Percentiles rank a stretch among this genome's conserved stretches.
Evolutionary conservation across 495 filamentous ascomycete species (phyloP).

Genomic region (Aspergillus ostianus): DNA sequence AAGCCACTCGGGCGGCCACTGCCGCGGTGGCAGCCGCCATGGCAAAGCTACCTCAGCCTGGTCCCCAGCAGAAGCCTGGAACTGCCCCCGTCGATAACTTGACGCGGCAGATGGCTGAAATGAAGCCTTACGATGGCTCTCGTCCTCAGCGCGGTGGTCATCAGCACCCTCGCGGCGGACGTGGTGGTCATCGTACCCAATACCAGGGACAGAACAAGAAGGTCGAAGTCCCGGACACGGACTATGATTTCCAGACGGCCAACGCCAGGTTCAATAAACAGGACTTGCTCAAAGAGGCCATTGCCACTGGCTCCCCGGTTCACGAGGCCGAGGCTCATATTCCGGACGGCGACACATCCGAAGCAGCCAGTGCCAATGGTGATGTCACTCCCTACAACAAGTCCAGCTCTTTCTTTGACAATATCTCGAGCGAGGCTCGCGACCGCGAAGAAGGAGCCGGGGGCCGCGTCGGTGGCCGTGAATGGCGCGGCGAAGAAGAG

Average conservation of each 20-base stretch:
- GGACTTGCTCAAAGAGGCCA: slow-evolving; percentile 87
- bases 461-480: slow-evolving; percentile 72
- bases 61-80: slow-evolving; percentile 43
- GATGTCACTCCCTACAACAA: slow-evolving; percentile 69
- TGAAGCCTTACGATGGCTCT: slow-evolving; percentile 64
- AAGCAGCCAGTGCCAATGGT: slow-evolving; percentile 36
- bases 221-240: slow-evolving; percentile 81
- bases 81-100: slow-evolving; percentile 69
- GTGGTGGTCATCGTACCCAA: slow-evolving; percentile 55
- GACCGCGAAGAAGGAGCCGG: slow-evolving; percentile 76
- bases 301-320: slow-evolving; percentile 71
- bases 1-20: slow-evolving; percentile 79
- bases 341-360: slow-evolving; percentile 25
- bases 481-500: slow-evolving; percentile 89
- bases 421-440: slow-evolving; percentile 89
- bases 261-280: slow-evolving; percentile 99
- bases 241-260: slow-evolving; percentile 89
- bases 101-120: slow-evolving; percentile 80
- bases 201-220: slow-evolving; percentile 55
- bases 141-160: slow-evolving; percentile 53
- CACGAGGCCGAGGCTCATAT: slow-evolving; percentile 47
- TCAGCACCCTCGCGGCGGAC: slow-evolving; percentile 47
- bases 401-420: slow-evolving; percentile 87
- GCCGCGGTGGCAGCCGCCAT: slow-evolving; percentile 87
- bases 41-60: slow-evolving; percentile 68